These are phyloP conservation scores for Yamadazyma olivae DNA, from an alignment of 805 yeast species.

Conservation along the genomic window DNA sequence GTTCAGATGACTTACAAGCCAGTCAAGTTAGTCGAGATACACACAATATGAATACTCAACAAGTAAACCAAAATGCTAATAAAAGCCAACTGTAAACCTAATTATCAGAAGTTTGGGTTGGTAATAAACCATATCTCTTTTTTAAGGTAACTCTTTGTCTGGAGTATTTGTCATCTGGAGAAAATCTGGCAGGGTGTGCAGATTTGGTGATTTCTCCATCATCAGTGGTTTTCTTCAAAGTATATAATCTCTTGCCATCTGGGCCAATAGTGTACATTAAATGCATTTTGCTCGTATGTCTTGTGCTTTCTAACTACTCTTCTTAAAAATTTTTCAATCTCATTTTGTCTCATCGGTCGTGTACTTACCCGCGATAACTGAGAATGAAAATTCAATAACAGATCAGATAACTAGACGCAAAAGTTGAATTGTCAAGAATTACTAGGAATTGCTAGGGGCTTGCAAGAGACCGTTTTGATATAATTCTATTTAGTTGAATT, in stretches of 20 bases:
- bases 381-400: too few species aligned
- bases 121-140: conserved; percentile 87
- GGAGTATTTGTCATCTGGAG: conserved; percentile 99
- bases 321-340: conserved; percentile 5
- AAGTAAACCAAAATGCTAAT: too few species aligned
- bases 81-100: too few species aligned
- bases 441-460: too few species aligned
- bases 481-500: too few species aligned
- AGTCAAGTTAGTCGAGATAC: too few species aligned
- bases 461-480: too few species aligned
- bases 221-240: conserved; percentile 77
- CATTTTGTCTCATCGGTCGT: conserved; percentile 2
- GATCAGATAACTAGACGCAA: too few species aligned
- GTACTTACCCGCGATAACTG: too few species aligned
- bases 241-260: conserved; percentile 95
- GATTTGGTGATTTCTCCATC: conserved; percentile 95
- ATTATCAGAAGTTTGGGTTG: conserved; percentile 53
- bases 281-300: conserved; percentile 60
- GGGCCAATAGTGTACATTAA: conserved; percentile 95
- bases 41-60: too few species aligned
- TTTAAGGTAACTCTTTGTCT: conserved; percentile 98
- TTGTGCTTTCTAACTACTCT: not conserved
- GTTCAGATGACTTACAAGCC: too few species aligned
- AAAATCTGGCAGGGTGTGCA: conserved; percentile 99
- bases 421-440: too few species aligned